Percentiles rank a stretch among this genome's conserved stretches.
These are phyloP conservation scores for Moesziomyces parantarcticus DNA, from an alignment of 1,284 basidiomycete genomes.

Conservation along the genomic window DNA sequence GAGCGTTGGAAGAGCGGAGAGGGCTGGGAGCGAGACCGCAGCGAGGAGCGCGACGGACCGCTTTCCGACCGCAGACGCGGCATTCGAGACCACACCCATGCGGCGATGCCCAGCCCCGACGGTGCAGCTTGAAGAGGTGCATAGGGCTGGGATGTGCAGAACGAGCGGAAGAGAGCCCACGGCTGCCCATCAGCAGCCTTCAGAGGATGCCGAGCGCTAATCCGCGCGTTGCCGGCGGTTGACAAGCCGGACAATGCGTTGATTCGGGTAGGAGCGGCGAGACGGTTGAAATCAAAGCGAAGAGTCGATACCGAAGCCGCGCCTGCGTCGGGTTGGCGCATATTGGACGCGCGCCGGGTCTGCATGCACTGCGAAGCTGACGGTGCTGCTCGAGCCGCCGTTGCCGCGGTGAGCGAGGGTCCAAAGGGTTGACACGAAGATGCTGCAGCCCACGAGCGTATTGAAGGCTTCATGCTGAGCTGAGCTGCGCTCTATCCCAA, in stretches of 20 bases:
- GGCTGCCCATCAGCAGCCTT: too few species aligned
- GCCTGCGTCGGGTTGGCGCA: too few species aligned
- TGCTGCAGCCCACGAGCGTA: constrained; percentile 4
- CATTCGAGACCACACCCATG: constrained; percentile 6
- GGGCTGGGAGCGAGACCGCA: constrained; percentile 1
- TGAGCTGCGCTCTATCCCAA: too few species aligned
- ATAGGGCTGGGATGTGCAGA: constrained; percentile 4
- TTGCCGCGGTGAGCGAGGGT: not conserved
- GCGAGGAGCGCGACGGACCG: not conserved
- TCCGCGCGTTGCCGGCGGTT: too few species aligned
- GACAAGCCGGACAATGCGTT: too few species aligned
- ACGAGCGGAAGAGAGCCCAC: constrained; percentile 5
- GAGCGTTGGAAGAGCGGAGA: constrained; percentile 16
- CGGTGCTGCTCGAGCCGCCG: too few species aligned
- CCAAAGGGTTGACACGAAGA: not conserved
- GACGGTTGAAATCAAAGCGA: too few species aligned
- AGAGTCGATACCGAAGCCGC: too few species aligned
- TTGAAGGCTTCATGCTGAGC: constrained; percentile 20
- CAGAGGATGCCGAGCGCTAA: too few species aligned
- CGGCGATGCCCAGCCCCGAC: not conserved
- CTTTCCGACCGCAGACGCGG: constrained; percentile 14
- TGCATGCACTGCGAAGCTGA: not conserved
- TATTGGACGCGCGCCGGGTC: too few species aligned
- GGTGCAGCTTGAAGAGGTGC: not conserved
- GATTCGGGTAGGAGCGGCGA: too few species aligned